Evolutionary conservation across 2,329 filamentous ascomycete species (phyloP).

Genomic region (Podosphaera fusca): DNA sequence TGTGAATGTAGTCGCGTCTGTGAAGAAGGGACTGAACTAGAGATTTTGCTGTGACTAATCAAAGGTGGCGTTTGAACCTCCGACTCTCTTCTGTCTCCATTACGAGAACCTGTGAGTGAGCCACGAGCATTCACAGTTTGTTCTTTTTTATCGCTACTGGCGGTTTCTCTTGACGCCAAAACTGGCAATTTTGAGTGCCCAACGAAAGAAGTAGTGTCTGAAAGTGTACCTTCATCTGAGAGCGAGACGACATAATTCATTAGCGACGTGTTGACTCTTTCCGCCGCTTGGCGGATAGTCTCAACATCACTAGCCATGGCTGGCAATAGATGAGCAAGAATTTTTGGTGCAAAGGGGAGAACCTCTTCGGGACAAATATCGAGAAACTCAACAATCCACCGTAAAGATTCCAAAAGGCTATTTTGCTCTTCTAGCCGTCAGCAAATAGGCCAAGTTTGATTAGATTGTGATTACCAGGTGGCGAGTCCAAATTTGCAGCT

Average conservation of each 20-base stretch:
- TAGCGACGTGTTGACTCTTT: conserved; percentile 69
- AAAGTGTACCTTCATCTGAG: conserved; percentile 35
- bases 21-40: conserved; percentile 13
- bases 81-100: conserved; percentile 28
- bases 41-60: conserved; percentile 8
- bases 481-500: conserved; percentile 67
- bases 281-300: conserved; percentile 67
- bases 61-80: conserved; percentile 27
- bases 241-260: conserved; percentile 89
- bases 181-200: conserved; percentile 21
- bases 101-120: conserved; percentile 21
- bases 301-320: conserved; percentile 86
- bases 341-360: conserved; percentile 75
- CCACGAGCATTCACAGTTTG: conserved; percentile 14
- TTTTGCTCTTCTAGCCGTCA: conserved; percentile 45
- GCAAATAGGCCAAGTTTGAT: not conserved
- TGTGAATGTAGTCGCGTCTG: conserved; percentile 26
- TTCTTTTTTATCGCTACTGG: conserved; percentile 14
- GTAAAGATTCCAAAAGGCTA: conserved; percentile 68
- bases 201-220: conserved; percentile 18
- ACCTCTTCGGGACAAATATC: conserved; percentile 96
- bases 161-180: conserved; percentile 17
- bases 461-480: conserved; percentile 32
- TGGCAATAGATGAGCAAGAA: conserved; percentile 76
- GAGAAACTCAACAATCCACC: conserved; percentile 91